A percentile compares a stretch with the other conserved stretches of the same genome.
Conservation (phyloP, 2,329 filamentous ascomycete genomes). For the Graphium sp. region DNA sequence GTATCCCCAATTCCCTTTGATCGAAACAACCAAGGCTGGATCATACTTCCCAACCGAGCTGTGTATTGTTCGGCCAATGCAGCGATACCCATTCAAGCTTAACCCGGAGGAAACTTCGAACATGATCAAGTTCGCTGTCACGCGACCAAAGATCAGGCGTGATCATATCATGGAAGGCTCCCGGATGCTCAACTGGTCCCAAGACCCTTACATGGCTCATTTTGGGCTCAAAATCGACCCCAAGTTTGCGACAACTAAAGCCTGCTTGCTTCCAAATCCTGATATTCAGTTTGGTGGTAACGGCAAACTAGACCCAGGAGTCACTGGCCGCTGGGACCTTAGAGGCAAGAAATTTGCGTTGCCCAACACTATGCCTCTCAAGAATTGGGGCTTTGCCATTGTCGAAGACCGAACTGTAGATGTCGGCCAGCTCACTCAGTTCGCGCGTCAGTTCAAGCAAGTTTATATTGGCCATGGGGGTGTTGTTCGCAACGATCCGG, state of each 20-base stretch:
- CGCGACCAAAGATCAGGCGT: slow-evolving; percentile 52
- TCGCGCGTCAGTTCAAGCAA: slow-evolving; percentile 22
- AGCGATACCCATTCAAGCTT: slow-evolving; percentile 47
- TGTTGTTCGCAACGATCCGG: slow-evolving; percentile 16
- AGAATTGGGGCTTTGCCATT: slow-evolving; percentile 59
- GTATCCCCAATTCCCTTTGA: slow-evolving; percentile 32
- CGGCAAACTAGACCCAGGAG: slow-evolving; percentile 40
- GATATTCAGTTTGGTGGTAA: slow-evolving; percentile 47
- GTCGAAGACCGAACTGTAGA: slow-evolving; percentile 39
- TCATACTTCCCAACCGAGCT: slow-evolving; percentile 43
- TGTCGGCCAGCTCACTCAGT: slow-evolving; percentile 15
- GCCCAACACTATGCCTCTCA: slow-evolving; percentile 44
- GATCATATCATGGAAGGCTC: slow-evolving; percentile 53
- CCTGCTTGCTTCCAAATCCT: slow-evolving; percentile 54
- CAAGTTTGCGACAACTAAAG: slow-evolving; percentile 49
- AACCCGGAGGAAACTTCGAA: slow-evolving; percentile 47
- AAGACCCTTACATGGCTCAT: slow-evolving; percentile 51
- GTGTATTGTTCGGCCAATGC: slow-evolving; percentile 31
- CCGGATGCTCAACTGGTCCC: slow-evolving; percentile 44
- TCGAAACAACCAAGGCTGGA: slow-evolving; percentile 36
- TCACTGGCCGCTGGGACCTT: slow-evolving; percentile 71
- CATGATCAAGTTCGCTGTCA: slow-evolving; percentile 93
- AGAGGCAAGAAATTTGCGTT: slow-evolving; percentile 59
- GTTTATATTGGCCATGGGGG: slow-evolving; percentile 34
- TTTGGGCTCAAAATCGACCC: slow-evolving; percentile 59